Conservation (phyloP, 441 rosid species). For the Omphalea diandra region DNA sequence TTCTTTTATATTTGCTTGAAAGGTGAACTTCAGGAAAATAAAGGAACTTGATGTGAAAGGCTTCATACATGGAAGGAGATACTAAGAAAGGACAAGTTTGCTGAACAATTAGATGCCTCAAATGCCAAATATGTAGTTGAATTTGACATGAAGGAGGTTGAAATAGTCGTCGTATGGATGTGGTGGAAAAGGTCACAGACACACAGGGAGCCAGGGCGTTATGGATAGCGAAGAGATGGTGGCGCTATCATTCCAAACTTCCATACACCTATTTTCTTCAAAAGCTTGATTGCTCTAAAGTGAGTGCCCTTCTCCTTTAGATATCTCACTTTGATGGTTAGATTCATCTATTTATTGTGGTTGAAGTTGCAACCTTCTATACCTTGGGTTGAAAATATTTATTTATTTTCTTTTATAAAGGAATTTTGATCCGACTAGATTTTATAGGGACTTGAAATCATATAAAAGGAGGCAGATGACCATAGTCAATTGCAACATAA, state of each 20-base stretch:
- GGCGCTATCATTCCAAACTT: conserved; percentile 93
- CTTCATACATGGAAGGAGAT: conserved; percentile 73
- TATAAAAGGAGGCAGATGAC: not conserved
- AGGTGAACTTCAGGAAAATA: conserved; percentile 48
- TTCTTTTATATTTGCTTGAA: conserved; percentile 26
- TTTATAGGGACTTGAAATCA: not conserved
- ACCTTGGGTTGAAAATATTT: not conserved
- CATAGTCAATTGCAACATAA: not conserved
- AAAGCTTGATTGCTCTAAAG: conserved; percentile 92
- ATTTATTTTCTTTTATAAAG: not conserved
- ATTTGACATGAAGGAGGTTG: conserved; percentile 97
- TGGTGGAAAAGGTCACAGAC: conserved; percentile 54
- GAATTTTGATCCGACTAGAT: not conserved
- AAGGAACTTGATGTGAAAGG: conserved; percentile 77
- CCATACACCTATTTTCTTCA: conserved; percentile 94
- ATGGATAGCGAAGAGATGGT: conserved; percentile 99
- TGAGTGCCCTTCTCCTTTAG: conserved; percentile 25
- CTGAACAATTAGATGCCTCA: conserved; percentile 60
- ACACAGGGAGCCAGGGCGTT: conserved; percentile 74
- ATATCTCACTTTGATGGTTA: conserved; percentile 11
- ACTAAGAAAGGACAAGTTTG: conserved; percentile 61
- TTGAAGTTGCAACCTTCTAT: not conserved
- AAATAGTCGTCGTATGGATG: conserved; percentile 89
- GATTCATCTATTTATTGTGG: conserved; percentile 5
- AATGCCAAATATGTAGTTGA: conserved; percentile 79